These are phyloP conservation scores for Diaporthe sp. DNA, from an alignment of 2,329 filamentous ascomycete genomes.

Conservation along the genomic window DNA sequence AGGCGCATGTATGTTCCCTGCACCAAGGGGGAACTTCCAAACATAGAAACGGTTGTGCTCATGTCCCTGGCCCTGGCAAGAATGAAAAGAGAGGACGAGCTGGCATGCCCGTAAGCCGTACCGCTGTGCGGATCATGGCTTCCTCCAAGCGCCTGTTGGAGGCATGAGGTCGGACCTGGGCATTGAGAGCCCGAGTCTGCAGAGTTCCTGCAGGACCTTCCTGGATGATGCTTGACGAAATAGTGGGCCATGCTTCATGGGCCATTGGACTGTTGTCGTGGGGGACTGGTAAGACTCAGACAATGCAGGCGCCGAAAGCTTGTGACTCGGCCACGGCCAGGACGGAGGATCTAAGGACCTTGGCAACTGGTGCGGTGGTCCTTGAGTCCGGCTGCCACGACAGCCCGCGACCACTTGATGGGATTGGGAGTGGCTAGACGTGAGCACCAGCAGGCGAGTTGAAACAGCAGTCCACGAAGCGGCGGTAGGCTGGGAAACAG, in stretches of 20 bases:
- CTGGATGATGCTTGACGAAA: slow-evolving; percentile 22
- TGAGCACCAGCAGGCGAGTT: not conserved
- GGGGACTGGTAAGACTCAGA: slow-evolving; percentile 16
- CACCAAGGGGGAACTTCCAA: not conserved
- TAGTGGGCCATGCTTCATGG: not conserved
- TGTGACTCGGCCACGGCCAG: slow-evolving; percentile 18
- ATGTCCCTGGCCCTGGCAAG: not conserved
- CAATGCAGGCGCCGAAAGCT: slow-evolving; percentile 28
- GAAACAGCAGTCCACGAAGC: slow-evolving; percentile 11
- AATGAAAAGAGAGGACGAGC: not conserved
- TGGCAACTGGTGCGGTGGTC: not conserved
- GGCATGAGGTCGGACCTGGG: not conserved
- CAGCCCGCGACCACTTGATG: not conserved
- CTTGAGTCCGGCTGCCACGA: not conserved
- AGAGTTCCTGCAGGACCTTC: slow-evolving; percentile 16
- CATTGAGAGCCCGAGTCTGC: slow-evolving; percentile 8
- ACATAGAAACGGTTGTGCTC: not conserved
- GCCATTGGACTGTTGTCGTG: not conserved
- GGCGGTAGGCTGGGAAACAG: not conserved
- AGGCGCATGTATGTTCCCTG: slow-evolving; percentile 16
- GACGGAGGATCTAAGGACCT: not conserved
- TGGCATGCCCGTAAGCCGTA: not conserved
- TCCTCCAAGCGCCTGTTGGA: slow-evolving; percentile 10
- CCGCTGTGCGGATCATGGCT: not conserved
- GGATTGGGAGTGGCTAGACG: not conserved